These are phyloP conservation scores for Lycium barbarum DNA, from an alignment of 257 asterid genomes.

Conservation along the genomic window DNA sequence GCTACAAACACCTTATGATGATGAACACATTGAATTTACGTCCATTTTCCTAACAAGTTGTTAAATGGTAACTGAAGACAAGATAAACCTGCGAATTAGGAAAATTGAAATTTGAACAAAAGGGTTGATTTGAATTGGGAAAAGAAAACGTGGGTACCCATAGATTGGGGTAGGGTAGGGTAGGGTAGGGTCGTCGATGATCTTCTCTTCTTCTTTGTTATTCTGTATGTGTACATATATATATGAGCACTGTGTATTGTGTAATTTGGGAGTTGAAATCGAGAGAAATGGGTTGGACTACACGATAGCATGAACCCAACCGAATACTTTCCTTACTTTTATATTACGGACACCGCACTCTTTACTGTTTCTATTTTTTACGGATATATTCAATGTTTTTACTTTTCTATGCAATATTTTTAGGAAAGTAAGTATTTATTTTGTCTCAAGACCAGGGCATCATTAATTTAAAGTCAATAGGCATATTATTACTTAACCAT, in stretches of 20 bases:
- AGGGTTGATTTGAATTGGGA: constrained; percentile 29
- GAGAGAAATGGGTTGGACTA: constrained; percentile 18
- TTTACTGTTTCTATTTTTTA: neutral
- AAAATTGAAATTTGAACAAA: constrained; percentile 16
- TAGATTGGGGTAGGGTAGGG: constrained; percentile 20
- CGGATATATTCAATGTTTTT: neutral
- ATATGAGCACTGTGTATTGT: too few species aligned
- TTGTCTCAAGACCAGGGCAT: neutral
- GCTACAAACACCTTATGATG: constrained; percentile 20
- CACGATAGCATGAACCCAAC: constrained; percentile 27
- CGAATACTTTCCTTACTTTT: constrained; percentile 10
- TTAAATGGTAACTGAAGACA: too few species aligned
- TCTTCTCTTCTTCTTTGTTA: neutral
- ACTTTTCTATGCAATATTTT: neutral
- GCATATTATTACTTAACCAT: too few species aligned
- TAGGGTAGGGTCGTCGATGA: neutral
- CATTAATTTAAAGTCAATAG: too few species aligned
- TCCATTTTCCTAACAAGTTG: constrained; percentile 1
- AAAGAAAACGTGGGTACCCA: constrained; percentile 23
- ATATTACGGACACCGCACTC: neutral
- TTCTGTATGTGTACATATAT: too few species aligned
- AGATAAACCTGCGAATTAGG: neutral
- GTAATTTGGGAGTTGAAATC: constrained; percentile 30
- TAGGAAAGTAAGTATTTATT: neutral
- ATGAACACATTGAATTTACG: constrained; percentile 28